These are phyloP conservation scores for Venturia pyrina DNA, from an alignment of 2,329 filamentous ascomycete species.

Conservation along the genomic window DNA sequence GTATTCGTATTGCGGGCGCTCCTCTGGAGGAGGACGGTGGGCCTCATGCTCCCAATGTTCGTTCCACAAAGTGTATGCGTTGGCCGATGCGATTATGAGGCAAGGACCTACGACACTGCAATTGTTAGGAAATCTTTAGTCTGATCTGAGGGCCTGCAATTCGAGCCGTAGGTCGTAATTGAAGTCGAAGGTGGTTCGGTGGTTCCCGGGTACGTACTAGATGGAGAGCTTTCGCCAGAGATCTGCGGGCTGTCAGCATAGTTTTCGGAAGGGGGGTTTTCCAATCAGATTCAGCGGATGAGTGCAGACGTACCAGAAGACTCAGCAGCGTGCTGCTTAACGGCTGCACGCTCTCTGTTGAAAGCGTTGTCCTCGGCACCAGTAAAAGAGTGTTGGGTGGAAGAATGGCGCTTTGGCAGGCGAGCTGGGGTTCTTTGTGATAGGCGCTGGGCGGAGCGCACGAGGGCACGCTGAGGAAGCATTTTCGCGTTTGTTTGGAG, in stretches of 20 bases:
- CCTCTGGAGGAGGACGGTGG: slow-evolving; percentile 78
- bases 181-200: slow-evolving; percentile 9
- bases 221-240: slow-evolving; percentile 94
- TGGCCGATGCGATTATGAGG: slow-evolving; percentile 61
- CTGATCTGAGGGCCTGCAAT: not conserved
- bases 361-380: slow-evolving; percentile 76
- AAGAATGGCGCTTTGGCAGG: slow-evolving; percentile 59
- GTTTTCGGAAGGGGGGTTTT: not conserved
- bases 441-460: slow-evolving; percentile 32
- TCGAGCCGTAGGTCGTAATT: not conserved
- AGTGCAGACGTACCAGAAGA: slow-evolving; percentile 58
- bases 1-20: slow-evolving; percentile 88
- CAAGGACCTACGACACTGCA: slow-evolving; percentile 63
- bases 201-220: slow-evolving; percentile 56
- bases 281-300: not conserved
- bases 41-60: slow-evolving; percentile 96
- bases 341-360: slow-evolving; percentile 79
- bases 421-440: slow-evolving; percentile 33
- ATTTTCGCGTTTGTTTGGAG: slow-evolving; percentile 35
- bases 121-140: not conserved
- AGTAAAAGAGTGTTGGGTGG: slow-evolving; percentile 47
- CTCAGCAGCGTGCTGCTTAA: slow-evolving; percentile 79
- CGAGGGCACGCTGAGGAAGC: slow-evolving; percentile 52
- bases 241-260: slow-evolving; percentile 43
- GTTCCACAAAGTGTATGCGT: slow-evolving; percentile 85